A percentile compares a stretch with the other conserved stretches of the same genome.
These are phyloP conservation scores for Penicillium goetzii DNA, from an alignment of 495 filamentous ascomycete genomes.

Conservation along the genomic window DNA sequence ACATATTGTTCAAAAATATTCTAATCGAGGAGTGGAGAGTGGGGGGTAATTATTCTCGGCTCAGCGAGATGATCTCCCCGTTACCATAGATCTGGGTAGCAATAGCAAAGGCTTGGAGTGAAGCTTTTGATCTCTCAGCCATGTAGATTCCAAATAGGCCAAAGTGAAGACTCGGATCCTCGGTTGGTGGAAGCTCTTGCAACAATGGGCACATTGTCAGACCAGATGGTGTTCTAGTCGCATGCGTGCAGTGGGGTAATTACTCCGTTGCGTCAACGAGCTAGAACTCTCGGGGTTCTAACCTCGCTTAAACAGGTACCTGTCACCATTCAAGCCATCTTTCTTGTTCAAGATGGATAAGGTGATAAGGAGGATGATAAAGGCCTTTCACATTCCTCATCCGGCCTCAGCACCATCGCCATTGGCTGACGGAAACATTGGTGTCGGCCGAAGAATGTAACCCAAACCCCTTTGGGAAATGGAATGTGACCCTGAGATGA, in stretches of 20 bases:
- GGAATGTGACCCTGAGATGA: constrained; percentile 21
- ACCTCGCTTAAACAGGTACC: background rate
- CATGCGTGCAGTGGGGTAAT: background rate
- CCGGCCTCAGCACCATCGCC: background rate
- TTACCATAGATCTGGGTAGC: too few species aligned
- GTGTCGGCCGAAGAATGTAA: constrained; percentile 23
- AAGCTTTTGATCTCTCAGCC: too few species aligned
- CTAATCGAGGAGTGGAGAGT: background rate
- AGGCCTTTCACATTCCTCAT: constrained; percentile 5
- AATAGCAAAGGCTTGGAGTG: too few species aligned
- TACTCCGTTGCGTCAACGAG: background rate
- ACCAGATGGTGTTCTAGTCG: background rate
- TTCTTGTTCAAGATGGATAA: background rate
- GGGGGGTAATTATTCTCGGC: background rate
- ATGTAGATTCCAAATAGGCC: background rate
- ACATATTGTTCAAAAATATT: too few species aligned
- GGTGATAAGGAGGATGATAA: background rate
- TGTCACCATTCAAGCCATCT: background rate
- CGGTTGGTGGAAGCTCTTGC: background rate
- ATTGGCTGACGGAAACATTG: constrained; percentile 20
- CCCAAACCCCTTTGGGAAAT: constrained; percentile 8
- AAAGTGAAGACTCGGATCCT: background rate
- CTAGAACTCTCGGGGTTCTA: background rate
- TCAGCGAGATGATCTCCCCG: too few species aligned
- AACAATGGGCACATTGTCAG: constrained; percentile 1